Evolutionary conservation across 2,329 filamentous ascomycete species (phyloP), one percentile per base, ranked within the genome.

Genomic region (Claviceps spartinae): DNA sequence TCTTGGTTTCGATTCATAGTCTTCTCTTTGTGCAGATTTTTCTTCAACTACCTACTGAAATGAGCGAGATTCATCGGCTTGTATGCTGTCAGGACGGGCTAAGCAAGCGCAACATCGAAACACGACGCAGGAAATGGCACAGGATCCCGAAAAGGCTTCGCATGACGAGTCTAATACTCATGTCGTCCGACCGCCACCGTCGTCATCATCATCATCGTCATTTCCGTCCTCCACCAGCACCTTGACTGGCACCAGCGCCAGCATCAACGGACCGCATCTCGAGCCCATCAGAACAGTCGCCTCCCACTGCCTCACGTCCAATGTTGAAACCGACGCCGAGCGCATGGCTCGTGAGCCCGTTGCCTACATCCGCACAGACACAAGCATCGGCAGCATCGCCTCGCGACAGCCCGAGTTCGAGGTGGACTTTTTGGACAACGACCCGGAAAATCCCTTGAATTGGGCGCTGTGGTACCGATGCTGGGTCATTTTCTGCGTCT

Each of bases 351-450:
- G 30, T 0, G 30, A 34, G 30, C 9, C 30, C 30, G 9, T 34
- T 34, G 9, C 9, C 30, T 34, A 34, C 9, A 34, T 34, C 9
- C 9, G 30, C 30, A 34, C 30, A 34, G 30, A 3, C 30, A 4
- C 30, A 34, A 73, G 69, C 54, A 58, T 71, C 42, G 65, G 65
- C 48, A 73, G 70, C 55, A 65, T 63, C 24, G 69, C 69, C 2
- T 72, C 70, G 16, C 66, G 72, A 2, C 67, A 70, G 2, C 74
- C 79, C 4, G 78, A 81, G 30, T 91, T 81, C 60, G 87, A 93
- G 66, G 76, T 91, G 51, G 81, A 85, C 60, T 89, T 87, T 63
- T 76, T 78, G 16, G 77, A 78, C 1, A 69, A 78, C 54, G 82
- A 86, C 57, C 72, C 72, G 14, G 72, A 76, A 13, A 83, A 88